Evolutionary conservation across 1,139 yeast species (phyloP).

Genomic region (Pichia inconspicua): DNA sequence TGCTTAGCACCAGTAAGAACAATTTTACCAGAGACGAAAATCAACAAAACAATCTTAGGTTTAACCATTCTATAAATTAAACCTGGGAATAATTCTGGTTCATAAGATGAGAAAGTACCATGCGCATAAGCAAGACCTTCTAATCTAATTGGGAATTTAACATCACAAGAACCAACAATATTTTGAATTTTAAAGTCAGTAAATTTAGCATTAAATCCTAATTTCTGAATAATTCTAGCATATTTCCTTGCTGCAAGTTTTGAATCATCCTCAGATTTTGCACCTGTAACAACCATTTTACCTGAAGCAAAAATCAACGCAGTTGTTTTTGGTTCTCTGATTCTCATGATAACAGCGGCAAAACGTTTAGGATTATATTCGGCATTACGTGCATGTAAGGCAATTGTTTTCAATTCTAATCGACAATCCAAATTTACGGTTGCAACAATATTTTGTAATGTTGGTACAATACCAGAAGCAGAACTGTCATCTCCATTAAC

Average conservation of each 20-base stretch:
- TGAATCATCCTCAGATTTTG: slow-evolving; percentile 95
- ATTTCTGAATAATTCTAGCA: slow-evolving; percentile 95
- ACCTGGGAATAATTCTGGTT: slow-evolving; percentile 98
- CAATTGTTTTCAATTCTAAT: slow-evolving; percentile 91
- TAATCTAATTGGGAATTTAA: slow-evolving; percentile 90
- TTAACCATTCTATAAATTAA: slow-evolving; percentile 98
- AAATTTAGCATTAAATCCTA: slow-evolving; percentile 92
- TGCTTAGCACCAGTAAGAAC: slow-evolving; percentile 98
- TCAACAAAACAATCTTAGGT: slow-evolving; percentile 91
- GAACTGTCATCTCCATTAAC: slow-evolving; percentile 27
- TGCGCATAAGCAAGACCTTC: slow-evolving; percentile 98
- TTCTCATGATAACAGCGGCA: slow-evolving; percentile 99
- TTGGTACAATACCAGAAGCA: slow-evolving; percentile 90
- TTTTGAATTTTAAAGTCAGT: slow-evolving; percentile 97
- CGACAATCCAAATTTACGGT: slow-evolving; percentile 96
- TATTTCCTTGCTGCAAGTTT: slow-evolving; percentile 94
- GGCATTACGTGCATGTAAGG: slow-evolving; percentile 97
- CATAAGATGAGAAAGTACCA: slow-evolving; percentile 98
- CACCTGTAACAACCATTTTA: slow-evolving; percentile 99
- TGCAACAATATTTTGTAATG: slow-evolving; percentile 94
- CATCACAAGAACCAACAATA: slow-evolving; percentile 98
- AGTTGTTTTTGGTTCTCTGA: slow-evolving; percentile 96
- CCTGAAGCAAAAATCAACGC: slow-evolving; percentile 98
- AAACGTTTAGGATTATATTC: slow-evolving; percentile 97
- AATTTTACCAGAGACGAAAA: slow-evolving; percentile 95